Evolutionary conservation across 2,329 filamentous ascomycete species (phyloP).

Genomic region (Penicillium corylophilum): DNA sequence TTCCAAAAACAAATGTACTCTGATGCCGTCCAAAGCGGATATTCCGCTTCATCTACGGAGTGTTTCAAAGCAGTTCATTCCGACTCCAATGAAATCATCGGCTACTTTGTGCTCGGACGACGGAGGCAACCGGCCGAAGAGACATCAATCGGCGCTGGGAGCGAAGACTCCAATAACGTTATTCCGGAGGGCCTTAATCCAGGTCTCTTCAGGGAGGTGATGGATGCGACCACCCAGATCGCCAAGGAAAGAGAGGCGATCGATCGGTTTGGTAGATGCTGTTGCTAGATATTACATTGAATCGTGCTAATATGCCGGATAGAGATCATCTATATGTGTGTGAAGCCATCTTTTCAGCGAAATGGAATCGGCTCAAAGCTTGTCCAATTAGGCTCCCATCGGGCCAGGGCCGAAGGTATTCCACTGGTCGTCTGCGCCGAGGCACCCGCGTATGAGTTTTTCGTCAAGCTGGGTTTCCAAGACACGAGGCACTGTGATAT

Average conservation of each 20-base stretch:
- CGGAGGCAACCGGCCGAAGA: slow-evolving; percentile 1
- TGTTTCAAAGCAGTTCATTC: slow-evolving; percentile 11
- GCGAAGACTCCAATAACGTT: neutral
- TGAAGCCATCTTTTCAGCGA: slow-evolving; percentile 7
- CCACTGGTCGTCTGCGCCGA: slow-evolving; percentile 10
- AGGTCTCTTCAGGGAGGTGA: slow-evolving; percentile 1
- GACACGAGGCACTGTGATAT: slow-evolving; percentile 17
- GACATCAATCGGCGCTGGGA: neutral
- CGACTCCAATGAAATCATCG: slow-evolving; percentile 7
- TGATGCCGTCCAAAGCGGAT: slow-evolving; percentile 2
- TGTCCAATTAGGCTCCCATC: slow-evolving; percentile 5
- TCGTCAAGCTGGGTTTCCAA: slow-evolving; percentile 10
- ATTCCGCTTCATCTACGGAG: neutral
- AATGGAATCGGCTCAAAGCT: slow-evolving; percentile 10
- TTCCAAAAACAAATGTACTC: slow-evolving; percentile 10
- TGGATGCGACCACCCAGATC: neutral
- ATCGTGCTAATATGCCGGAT: neutral
- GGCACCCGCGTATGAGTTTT: slow-evolving; percentile 15
- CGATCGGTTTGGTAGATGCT: slow-evolving; percentile 2
- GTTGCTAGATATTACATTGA: neutral
- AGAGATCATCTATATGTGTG: slow-evolving; percentile 15
- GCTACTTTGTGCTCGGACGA: slow-evolving; percentile 6
- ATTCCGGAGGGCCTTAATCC: slow-evolving; percentile 6
- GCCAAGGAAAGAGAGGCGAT: neutral
- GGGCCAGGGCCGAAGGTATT: neutral